phyloP scores from a whole-genome alignment of 371 early-diverging fungal species.

The Mucor ambiguus region DNA sequence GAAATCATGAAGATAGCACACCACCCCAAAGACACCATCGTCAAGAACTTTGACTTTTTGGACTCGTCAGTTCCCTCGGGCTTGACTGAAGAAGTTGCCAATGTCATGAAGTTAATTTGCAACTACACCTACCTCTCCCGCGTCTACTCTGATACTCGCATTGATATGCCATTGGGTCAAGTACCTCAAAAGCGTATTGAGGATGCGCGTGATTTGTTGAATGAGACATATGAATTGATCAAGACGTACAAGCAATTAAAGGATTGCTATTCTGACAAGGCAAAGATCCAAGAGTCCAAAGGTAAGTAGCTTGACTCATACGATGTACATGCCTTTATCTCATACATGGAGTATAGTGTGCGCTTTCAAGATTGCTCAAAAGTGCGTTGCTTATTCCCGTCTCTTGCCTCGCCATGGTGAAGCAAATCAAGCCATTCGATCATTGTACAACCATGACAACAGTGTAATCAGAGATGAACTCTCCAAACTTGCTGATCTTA shows the following conservation, averaged over 20 bases:
- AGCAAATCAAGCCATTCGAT: neutral
- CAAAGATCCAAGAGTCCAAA: conserved; percentile 3
- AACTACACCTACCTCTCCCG: conserved; percentile 44
- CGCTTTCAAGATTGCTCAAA: conserved; percentile 19
- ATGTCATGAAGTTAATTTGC: conserved; percentile 50
- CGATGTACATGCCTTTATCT: neutral
- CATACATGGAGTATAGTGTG: conserved; percentile 1
- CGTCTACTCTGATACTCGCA: conserved; percentile 28
- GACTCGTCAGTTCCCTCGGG: conserved; percentile 9
- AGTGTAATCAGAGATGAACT: conserved; percentile 27
- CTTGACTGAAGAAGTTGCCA: conserved; percentile 25
- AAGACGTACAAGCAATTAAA: neutral
- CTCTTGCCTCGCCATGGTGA: conserved; percentile 16
- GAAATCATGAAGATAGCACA: conserved; percentile 30
- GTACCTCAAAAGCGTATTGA: conserved; percentile 41
- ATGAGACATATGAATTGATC: conserved; percentile 8
- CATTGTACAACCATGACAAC: conserved; percentile 2
- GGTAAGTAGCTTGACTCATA: conserved; percentile 10
- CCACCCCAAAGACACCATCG: conserved; percentile 26
- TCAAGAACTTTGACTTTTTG: conserved; percentile 35
- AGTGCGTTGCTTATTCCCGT: conserved; percentile 20
- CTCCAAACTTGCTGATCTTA: conserved; percentile 32
- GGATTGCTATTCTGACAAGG: conserved; percentile 4
- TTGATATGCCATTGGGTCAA: conserved; percentile 60
- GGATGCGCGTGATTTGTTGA: conserved; percentile 41